Conservation (phyloP, 371 early-diverging fungal species). For the Mortierella polycephala region DNA sequence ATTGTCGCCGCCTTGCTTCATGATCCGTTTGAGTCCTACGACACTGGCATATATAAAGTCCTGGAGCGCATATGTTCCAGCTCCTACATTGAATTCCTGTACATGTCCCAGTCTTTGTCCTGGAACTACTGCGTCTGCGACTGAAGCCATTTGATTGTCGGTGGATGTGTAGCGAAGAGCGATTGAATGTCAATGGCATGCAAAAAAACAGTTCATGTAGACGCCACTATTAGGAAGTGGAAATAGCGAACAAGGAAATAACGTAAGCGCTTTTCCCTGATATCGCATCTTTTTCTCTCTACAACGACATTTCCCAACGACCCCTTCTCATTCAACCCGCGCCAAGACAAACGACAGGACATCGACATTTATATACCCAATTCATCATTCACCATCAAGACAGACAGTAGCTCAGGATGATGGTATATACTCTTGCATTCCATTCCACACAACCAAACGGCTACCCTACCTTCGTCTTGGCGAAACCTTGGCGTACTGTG, state of each 20-base stretch:
- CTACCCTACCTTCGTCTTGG: background rate
- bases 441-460: background rate
- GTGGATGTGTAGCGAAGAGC: background rate
- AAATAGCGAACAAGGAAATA: no score
- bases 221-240: no score
- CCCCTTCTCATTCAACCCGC: background rate
- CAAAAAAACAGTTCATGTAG: background rate
- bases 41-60: constrained; percentile 84
- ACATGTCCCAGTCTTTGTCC: constrained; percentile 86
- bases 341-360: constrained; percentile 6
- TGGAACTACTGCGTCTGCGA: constrained; percentile 70
- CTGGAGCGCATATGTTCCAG: constrained; percentile 84
- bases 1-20: constrained; percentile 38
- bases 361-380: background rate
- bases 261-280: no score
- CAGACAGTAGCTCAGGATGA: constrained; percentile 10
- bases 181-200: background rate
- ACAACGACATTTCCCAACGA: no score
- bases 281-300: no score
- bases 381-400: background rate
- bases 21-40: constrained; percentile 72
- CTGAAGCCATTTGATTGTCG: constrained; percentile 30
- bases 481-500: background rate
- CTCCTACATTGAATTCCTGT: constrained; percentile 74
- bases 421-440: constrained; percentile 4